Conservation (phyloP, 75 land plant species). For the Sequoiadendron giganteum region DNA sequence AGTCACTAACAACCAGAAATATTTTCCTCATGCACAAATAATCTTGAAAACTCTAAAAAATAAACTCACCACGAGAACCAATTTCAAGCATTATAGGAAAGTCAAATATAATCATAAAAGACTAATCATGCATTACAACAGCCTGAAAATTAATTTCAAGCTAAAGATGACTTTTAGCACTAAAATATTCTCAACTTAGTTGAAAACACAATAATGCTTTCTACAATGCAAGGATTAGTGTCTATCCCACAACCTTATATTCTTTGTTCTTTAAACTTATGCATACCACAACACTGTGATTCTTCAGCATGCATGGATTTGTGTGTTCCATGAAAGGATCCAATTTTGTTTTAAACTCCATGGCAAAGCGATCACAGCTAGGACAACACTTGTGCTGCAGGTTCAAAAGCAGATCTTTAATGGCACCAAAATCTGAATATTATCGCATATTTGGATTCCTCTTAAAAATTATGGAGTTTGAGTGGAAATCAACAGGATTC, state of each 20-base stretch:
- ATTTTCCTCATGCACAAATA: not conserved
- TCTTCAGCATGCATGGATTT: not conserved
- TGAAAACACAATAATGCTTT: too few relatives aligned
- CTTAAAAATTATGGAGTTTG: too few relatives aligned
- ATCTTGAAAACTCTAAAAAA: not conserved
- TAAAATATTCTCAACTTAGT: not conserved
- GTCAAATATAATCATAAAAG: not conserved
- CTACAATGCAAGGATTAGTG: not conserved
- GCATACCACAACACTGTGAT: not conserved
- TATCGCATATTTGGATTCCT: too few relatives aligned
- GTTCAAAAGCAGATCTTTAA: too few relatives aligned
- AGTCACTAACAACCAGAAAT: not conserved
- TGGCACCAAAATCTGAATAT: too few relatives aligned
- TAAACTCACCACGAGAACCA: not conserved
- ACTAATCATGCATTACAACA: not conserved
- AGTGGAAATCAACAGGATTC: too few relatives aligned
- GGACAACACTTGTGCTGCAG: too few relatives aligned
- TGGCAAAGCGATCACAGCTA: too few relatives aligned
- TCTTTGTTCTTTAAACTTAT: not conserved
- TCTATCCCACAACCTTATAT: not conserved
- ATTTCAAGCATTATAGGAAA: not conserved
- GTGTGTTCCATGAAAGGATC: too few relatives aligned
- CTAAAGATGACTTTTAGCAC: not conserved
- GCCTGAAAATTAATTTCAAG: not conserved
- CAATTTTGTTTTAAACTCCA: too few relatives aligned